A percentile compares a stretch with the other conserved stretches of the same genome.
phyloP scores from a whole-genome alignment of 495 filamentous ascomycete genomes.

The Xylaria cubensis region DNA sequence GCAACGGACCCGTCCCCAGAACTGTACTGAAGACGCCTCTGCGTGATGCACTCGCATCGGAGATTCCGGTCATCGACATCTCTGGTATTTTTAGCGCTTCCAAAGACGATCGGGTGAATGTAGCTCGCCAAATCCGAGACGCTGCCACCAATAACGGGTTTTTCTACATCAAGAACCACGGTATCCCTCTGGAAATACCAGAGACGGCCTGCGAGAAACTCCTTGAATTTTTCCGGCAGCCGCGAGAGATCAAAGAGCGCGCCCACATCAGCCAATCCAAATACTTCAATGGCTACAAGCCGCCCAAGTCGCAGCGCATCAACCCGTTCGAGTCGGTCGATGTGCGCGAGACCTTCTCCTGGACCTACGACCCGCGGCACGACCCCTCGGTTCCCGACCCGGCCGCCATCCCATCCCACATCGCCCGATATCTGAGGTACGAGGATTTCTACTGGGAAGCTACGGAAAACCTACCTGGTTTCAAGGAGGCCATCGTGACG shows the following conservation, averaged over 20 bases:
- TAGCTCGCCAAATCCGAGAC: slow-evolving; percentile 48
- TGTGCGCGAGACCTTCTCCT: slow-evolving; percentile 50
- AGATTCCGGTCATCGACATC: slow-evolving; percentile 58
- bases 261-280: slow-evolving; percentile 34
- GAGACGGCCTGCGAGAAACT: slow-evolving; percentile 36
- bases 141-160: slow-evolving; percentile 54
- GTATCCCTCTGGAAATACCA: slow-evolving; percentile 50
- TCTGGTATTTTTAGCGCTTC: slow-evolving; percentile 46
- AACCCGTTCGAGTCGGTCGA: slow-evolving; percentile 43
- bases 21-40: slow-evolving; percentile 46
- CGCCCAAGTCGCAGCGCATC: slow-evolving; percentile 35
- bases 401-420: slow-evolving; percentile 38
- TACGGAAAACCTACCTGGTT: slow-evolving; percentile 50
- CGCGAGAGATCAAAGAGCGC: slow-evolving; percentile 48
- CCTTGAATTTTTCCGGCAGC: slow-evolving; percentile 55
- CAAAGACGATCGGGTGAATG: slow-evolving; percentile 38
- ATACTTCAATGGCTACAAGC: slow-evolving; percentile 36
- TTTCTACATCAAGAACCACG: slow-evolving; percentile 61
- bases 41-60: slow-evolving; percentile 52
- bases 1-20: slow-evolving; percentile 47
- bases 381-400: slow-evolving; percentile 49
- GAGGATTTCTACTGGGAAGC: slow-evolving; percentile 55
- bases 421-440: slow-evolving; percentile 37
- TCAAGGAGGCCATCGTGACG: slow-evolving; percentile 51
- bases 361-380: slow-evolving; percentile 52